A percentile compares a stretch with the other conserved stretches of the same genome.
phyloP scores from a whole-genome alignment of 2,329 filamentous ascomycete species.

The Hirsutella rhossiliensis region DNA sequence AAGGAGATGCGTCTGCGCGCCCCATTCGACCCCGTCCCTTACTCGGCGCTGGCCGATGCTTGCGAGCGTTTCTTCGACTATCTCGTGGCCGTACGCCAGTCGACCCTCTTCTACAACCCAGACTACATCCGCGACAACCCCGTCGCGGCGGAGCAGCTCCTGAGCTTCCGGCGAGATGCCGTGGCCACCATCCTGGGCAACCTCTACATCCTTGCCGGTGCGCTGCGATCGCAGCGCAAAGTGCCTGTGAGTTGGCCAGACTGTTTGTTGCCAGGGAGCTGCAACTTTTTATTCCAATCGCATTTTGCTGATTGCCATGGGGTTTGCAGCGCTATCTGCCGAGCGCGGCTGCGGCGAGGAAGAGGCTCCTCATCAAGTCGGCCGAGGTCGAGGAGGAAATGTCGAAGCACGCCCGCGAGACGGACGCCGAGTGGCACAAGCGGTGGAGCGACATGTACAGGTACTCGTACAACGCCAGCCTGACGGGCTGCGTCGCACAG shows the following conservation, averaged over 20 bases:
- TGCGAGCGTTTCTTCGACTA: constrained; percentile 49
- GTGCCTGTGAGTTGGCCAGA: constrained; percentile 29
- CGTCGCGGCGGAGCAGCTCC: constrained; percentile 33
- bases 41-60: constrained; percentile 40
- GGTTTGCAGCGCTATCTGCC: constrained; percentile 36
- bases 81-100: constrained; percentile 44
- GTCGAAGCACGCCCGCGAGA: constrained; percentile 8
- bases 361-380: constrained; percentile 38
- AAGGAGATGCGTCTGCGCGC: constrained; percentile 47
- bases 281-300: neutral
- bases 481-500: constrained; percentile 42
- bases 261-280: neutral
- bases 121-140: constrained; percentile 37
- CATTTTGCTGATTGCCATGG: neutral
- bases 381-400: constrained; percentile 30
- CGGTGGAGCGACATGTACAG: constrained; percentile 47
- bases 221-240: constrained; percentile 34
- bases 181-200: constrained; percentile 46
- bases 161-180: constrained; percentile 40
- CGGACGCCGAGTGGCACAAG: constrained; percentile 20
- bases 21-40: constrained; percentile 43
- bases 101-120: constrained; percentile 44
- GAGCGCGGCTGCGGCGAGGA: constrained; percentile 39
- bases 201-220: constrained; percentile 44
- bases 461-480: constrained; percentile 39